These are phyloP conservation scores for Hypoxylon sp. DNA, from an alignment of 2,329 filamentous ascomycete species.

Conservation along the genomic window DNA sequence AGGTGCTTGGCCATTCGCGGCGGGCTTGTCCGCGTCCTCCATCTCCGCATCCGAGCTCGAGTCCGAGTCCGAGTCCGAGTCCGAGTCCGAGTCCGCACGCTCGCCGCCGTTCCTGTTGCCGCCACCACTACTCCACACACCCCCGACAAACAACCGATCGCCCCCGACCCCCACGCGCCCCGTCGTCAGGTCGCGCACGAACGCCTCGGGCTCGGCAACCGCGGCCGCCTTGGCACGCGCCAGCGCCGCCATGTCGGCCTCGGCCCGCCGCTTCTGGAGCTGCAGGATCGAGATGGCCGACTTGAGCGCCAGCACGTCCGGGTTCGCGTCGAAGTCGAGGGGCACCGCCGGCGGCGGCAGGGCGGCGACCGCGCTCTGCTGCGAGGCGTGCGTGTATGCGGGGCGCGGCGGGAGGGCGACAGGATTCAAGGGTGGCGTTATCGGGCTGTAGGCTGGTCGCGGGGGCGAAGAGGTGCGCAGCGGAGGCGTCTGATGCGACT, in stretches of 20 bases:
- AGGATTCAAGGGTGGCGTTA: slow-evolving; percentile 63
- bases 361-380: slow-evolving; percentile 33
- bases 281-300: slow-evolving; percentile 89
- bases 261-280: slow-evolving; percentile 82
- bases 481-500: slow-evolving; percentile 27
- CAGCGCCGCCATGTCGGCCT: slow-evolving; percentile 78
- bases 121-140: slow-evolving; percentile 42
- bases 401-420: slow-evolving; percentile 50
- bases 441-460: slow-evolving; percentile 65
- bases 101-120: slow-evolving; percentile 43
- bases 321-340: slow-evolving; percentile 73
- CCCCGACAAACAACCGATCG: slow-evolving; percentile 45
- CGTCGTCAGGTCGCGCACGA: slow-evolving; percentile 73
- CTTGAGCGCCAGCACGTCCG: slow-evolving; percentile 87
- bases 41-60: slow-evolving; percentile 15
- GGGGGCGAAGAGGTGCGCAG: slow-evolving; percentile 58
- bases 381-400: slow-evolving; percentile 44
- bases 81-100: slow-evolving; percentile 20
- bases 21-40: slow-evolving; percentile 47
- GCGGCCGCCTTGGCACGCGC: slow-evolving; percentile 77
- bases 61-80: slow-evolving; percentile 22
- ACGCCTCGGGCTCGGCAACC: slow-evolving; percentile 76
- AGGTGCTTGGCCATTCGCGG: slow-evolving; percentile 38
- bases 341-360: slow-evolving; percentile 62
- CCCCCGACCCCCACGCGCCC: slow-evolving; percentile 66